Base-by-base conservation (phyloP, 306 rosid species). In the Dicorynia guianensis region DNA sequence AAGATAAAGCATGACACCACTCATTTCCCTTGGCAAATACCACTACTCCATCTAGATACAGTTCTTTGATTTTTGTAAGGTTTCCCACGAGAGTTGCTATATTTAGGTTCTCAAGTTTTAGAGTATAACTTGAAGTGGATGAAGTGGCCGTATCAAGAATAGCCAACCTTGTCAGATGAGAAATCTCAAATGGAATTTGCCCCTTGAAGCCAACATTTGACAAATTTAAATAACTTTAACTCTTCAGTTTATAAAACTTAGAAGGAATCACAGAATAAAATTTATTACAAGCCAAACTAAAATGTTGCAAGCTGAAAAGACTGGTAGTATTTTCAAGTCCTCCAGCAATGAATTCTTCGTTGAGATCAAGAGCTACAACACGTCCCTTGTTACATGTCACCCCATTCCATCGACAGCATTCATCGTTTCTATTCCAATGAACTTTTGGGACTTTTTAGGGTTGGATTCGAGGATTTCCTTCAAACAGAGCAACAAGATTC, bases 321-420 rank as follows among this genome's bases (percentile, higher is more conserved):
- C 61, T 52, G 6, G 33, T 68, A 34, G 46, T 59, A 7, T 49
- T 39, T 57, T 47, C 69, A 13, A 69, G 40, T 4, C 74, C 63
- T 0, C 19, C 63, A 6, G 13, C 8, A 7, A 69, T 69, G 20
- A 43, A 11, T 69, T 69, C 63, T 1, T 14, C 11, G 11, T 2
- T 25, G 30, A 25, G 30, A 25, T 25, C 30, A 25, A 25, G 30
- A 25, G 30, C 30, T 25, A 25, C 3, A 39, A 63, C 47, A 18
- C 7, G 15, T 8, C 50, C 69, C 25, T 63, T 20, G 46, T 4
- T 60, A 57, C 80, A 82, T 25, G 56, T 40, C 0, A 85, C 82
- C 39, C 84, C 89, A 2, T 9, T 12, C 89, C 89, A 81, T 18
- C 33, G 15, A 71, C 86, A 78, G 33, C 70, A 76, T 67, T 78